phyloP scores from a whole-genome alignment of 2,329 filamentous ascomycete species.

The Talaromyces sp. region DNA sequence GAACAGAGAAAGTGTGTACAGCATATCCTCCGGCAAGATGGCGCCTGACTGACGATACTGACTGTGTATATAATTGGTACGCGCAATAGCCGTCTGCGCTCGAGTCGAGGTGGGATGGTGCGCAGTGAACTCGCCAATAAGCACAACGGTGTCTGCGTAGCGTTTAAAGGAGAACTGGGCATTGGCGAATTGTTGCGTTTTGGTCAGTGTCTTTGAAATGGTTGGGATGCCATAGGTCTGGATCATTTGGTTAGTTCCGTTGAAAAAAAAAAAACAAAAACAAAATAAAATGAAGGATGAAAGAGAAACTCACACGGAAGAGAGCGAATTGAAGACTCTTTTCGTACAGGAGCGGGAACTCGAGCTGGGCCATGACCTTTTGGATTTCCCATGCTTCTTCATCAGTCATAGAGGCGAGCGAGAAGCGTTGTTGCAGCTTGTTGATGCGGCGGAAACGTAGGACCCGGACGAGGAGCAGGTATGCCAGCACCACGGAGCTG shows the following conservation, averaged over 20 bases:
- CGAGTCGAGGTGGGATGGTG: constrained; percentile 43
- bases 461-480: constrained; percentile 17
- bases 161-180: constrained; percentile 48
- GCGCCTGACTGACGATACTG: constrained; percentile 54
- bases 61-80: constrained; percentile 61
- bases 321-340: constrained; percentile 56
- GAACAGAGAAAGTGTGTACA: constrained; percentile 64
- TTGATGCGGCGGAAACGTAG: constrained; percentile 32
- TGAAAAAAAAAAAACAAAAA: background rate
- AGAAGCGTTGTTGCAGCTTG: constrained; percentile 38
- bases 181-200: constrained; percentile 47
- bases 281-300: background rate
- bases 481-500: background rate
- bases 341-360: constrained; percentile 52
- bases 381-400: constrained; percentile 51
- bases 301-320: constrained; percentile 45
- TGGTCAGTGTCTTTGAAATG: constrained; percentile 47
- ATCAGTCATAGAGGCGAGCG: constrained; percentile 51
- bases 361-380: constrained; percentile 42
- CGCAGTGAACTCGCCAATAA: constrained; percentile 47
- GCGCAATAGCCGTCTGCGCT: constrained; percentile 50
- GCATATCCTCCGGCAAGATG: constrained; percentile 59
- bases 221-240: constrained; percentile 55
- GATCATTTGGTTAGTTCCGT: background rate
- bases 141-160: constrained; percentile 48